phyloP scores from a whole-genome alignment of 192 early-diverging fungal species.

The Rhizophagus clarus region DNA sequence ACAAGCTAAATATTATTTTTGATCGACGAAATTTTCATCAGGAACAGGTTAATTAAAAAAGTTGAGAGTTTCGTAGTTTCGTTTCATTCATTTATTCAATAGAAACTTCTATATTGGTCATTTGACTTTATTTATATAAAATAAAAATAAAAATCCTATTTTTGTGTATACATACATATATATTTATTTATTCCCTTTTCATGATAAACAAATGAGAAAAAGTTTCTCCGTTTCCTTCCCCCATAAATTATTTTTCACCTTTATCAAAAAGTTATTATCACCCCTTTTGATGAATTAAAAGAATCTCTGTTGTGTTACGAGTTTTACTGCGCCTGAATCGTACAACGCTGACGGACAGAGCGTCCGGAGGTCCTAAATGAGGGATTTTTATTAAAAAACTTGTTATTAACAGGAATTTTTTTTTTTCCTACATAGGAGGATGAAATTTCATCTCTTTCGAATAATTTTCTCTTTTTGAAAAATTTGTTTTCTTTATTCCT shows the following conservation, averaged over 20 bases:
- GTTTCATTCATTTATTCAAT: not conserved
- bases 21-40: not conserved
- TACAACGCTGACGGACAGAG: not conserved
- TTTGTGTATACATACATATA: no score
- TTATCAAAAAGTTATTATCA: not conserved
- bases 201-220: not conserved
- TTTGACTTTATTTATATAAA: not conserved
- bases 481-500: not conserved
- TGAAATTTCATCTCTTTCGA: no score
- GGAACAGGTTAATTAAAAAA: not conserved
- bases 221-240: not conserved
- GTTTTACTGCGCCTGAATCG: not conserved
- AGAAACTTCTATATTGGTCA: not conserved
- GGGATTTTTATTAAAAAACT: not conserved
- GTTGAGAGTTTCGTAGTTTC: not conserved
- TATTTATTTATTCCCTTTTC: not conserved
- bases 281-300: not conserved
- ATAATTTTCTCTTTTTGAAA: not conserved
- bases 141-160: not conserved
- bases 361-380: not conserved
- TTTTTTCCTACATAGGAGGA: no score
- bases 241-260: not conserved
- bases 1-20: not conserved
- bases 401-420: no score
- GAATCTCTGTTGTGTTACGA: not conserved